A percentile compares a stretch with the other conserved stretches of the same genome.
Conservation (phyloP, 148 eudicot species). For the Rhododendron vialii region DNA sequence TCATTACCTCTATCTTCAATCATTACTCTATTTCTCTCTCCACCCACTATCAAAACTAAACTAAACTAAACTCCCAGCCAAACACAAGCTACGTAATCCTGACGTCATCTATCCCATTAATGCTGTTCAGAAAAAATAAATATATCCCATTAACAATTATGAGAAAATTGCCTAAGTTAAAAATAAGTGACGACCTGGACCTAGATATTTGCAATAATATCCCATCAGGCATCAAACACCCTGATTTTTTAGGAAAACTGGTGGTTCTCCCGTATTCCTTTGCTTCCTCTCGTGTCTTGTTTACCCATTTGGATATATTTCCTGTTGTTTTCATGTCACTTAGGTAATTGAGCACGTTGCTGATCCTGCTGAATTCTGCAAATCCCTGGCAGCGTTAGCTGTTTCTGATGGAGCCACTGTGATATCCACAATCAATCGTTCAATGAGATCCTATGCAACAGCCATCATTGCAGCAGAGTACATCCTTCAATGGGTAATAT, state of each 20-base stretch:
- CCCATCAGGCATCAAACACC: background rate
- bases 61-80: too few species aligned
- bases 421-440: conserved; percentile 83
- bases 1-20: too few species aligned
- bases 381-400: conserved; percentile 71
- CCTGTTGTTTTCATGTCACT: background rate
- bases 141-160: background rate
- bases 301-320: background rate
- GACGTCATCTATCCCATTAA: background rate
- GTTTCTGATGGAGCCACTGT: conserved; percentile 75
- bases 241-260: background rate
- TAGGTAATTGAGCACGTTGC: conserved; percentile 97
- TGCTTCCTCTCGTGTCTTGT: background rate
- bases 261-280: background rate
- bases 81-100: background rate
- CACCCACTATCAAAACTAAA: too few species aligned
- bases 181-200: background rate
- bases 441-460: conserved; percentile 86
- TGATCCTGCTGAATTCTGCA: conserved; percentile 88
- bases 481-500: conserved; percentile 79
- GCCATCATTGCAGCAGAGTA: conserved; percentile 74
- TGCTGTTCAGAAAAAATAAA: too few species aligned
- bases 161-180: background rate
- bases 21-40: too few species aligned
- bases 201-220: background rate